Evolutionary conservation across 345 rosid genomes (phyloP).

Genomic region (Populus euphratica): DNA sequence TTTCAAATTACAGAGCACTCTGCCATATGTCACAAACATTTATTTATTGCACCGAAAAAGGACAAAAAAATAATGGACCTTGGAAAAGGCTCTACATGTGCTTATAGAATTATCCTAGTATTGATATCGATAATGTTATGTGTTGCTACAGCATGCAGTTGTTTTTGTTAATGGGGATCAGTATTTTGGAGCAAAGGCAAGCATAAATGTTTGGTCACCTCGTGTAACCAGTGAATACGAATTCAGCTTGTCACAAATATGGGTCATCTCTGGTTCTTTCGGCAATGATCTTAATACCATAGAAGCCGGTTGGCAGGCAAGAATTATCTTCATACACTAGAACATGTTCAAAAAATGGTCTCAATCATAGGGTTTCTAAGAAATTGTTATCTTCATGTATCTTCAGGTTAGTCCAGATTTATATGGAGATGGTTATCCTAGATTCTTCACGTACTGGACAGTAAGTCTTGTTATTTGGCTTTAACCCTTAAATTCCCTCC

Average conservation of each 20-base stretch:
- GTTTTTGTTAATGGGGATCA: conserved; percentile 34
- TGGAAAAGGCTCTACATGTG: background rate
- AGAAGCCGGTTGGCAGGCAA: conserved; percentile 41
- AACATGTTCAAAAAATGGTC: background rate
- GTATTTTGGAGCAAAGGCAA: conserved; percentile 36
- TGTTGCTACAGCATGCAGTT: conserved; percentile 28
- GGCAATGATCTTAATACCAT: conserved; percentile 34
- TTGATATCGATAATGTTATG: background rate
- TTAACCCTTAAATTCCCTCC: background rate
- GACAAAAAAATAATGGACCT: background rate
- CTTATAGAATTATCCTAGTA: background rate
- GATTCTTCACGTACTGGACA: conserved; percentile 39
- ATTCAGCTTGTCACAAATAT: conserved; percentile 34
- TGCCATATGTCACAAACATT: conserved; percentile 9
- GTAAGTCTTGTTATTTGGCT: conserved; percentile 12
- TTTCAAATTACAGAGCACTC: background rate
- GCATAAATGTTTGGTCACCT: conserved; percentile 34
- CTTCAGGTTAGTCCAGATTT: conserved; percentile 34
- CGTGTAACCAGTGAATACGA: conserved; percentile 20
- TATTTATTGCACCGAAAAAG: conserved; percentile 1
- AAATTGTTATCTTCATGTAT: background rate
- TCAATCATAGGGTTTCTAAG: background rate
- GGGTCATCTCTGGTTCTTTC: conserved; percentile 37
- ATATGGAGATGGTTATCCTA: conserved; percentile 31
- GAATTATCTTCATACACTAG: background rate